phyloP scores from a whole-genome alignment of 2,329 filamentous ascomycete genomes.

The Acephala macrosclerotiorum region DNA sequence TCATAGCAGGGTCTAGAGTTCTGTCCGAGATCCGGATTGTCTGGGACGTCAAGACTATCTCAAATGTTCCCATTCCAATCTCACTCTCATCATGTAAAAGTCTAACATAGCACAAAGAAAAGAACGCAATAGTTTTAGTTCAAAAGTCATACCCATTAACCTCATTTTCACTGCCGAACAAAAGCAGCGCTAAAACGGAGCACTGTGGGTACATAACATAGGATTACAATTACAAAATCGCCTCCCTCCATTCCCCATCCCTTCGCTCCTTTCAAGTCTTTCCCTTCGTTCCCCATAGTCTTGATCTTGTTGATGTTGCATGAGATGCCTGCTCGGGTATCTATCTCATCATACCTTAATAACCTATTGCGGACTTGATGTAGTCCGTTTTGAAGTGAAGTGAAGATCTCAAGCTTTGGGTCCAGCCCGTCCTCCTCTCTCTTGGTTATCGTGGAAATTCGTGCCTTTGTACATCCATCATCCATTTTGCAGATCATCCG shows the following conservation, averaged over 20 bases:
- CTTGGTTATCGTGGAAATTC: background rate
- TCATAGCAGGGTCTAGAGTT: too few species aligned
- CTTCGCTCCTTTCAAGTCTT: background rate
- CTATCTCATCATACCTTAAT: too few species aligned
- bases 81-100: too few species aligned
- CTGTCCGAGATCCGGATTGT: too few species aligned
- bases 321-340: conserved; percentile 13
- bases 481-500: background rate
- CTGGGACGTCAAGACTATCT: too few species aligned
- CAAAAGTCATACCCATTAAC: background rate
- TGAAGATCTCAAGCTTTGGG: background rate
- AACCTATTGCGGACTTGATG: background rate
- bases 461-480: conserved; percentile 1
- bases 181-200: background rate
- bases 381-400: background rate
- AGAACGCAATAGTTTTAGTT: too few species aligned
- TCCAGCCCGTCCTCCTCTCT: background rate
- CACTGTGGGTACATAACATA: background rate
- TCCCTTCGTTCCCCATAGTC: background rate
- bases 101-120: too few species aligned
- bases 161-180: background rate
- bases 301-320: background rate
- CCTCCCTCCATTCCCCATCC: background rate
- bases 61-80: too few species aligned
- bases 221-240: background rate